Percentiles rank a stretch among this genome's conserved stretches.
Evolutionary conservation across 345 rosid genomes (phyloP).

Genomic region (Balakata baccata): DNA sequence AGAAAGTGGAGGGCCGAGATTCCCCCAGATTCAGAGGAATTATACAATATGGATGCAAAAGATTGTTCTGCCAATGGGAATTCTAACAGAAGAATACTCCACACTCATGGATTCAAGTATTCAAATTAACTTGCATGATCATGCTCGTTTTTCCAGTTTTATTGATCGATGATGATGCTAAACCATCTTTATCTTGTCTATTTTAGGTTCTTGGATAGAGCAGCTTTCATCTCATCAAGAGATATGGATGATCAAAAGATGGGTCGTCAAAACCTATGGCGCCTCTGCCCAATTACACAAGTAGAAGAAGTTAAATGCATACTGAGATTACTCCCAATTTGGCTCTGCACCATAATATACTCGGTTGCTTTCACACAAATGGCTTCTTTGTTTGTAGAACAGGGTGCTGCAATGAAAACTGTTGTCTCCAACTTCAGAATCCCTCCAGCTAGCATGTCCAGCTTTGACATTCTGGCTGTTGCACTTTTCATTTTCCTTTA

Average conservation of each 20-base stretch:
- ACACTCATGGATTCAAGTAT: slow-evolving; percentile 84
- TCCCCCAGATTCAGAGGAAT: slow-evolving; percentile 41
- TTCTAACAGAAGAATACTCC: slow-evolving; percentile 68
- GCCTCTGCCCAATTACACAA: slow-evolving; percentile 82
- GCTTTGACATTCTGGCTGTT: slow-evolving; percentile 91
- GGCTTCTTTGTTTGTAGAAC: slow-evolving; percentile 98
- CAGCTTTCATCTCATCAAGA: slow-evolving; percentile 63
- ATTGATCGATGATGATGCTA: neutral
- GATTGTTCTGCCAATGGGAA: slow-evolving; percentile 38
- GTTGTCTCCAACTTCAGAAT: slow-evolving; percentile 59
- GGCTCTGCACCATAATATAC: slow-evolving; percentile 97
- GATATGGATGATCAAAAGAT: slow-evolving; percentile 64
- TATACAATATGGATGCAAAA: slow-evolving; percentile 44
- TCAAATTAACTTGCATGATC: neutral
- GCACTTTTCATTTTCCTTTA: slow-evolving; percentile 84
- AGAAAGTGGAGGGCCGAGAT: slow-evolving; percentile 60
- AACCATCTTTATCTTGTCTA: slow-evolving; percentile 10
- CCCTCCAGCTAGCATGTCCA: slow-evolving; percentile 97
- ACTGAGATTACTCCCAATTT: slow-evolving; percentile 81
- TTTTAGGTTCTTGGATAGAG: slow-evolving; percentile 83
- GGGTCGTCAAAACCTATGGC: slow-evolving; percentile 58
- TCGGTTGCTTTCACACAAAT: slow-evolving; percentile 97
- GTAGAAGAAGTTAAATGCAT: slow-evolving; percentile 99
- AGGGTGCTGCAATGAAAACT: slow-evolving; percentile 99
- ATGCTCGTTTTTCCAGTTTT: neutral